phyloP scores from a whole-genome alignment of 257 asterid genomes.

The Osmanthus fragrans region DNA sequence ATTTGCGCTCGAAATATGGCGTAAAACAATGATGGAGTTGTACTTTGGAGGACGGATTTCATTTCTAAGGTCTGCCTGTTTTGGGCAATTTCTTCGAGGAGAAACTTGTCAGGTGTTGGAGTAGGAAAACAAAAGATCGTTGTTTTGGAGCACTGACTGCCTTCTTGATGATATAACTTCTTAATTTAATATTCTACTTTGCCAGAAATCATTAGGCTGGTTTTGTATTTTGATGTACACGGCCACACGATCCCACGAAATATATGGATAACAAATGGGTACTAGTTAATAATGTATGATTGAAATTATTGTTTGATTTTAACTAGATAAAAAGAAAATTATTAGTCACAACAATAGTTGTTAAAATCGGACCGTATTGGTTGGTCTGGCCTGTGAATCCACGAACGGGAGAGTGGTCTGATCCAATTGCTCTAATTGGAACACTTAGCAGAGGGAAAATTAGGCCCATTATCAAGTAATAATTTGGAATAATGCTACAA shows the following conservation, averaged over 20 bases:
- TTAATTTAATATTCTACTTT: background rate
- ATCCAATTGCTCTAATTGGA: too few species aligned
- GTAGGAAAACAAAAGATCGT: background rate
- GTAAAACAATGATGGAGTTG: conserved; percentile 32
- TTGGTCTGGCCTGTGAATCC: too few species aligned
- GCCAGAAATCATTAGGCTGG: background rate
- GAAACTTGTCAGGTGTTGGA: background rate
- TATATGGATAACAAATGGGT: too few species aligned
- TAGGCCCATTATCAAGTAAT: too few species aligned
- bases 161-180: background rate
- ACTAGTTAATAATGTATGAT: too few species aligned
- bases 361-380: too few species aligned
- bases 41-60: background rate
- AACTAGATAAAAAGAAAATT: too few species aligned
- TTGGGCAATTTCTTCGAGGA: background rate
- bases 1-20: conserved; percentile 48
- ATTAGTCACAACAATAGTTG: too few species aligned
- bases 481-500: too few species aligned
- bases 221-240: background rate
- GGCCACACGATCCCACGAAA: background rate
- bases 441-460: too few species aligned
- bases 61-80: background rate
- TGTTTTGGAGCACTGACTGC: background rate
- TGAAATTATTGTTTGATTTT: too few species aligned
- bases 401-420: too few species aligned